Base-by-base conservation (phyloP, 2,329 filamentous ascomycete genomes). In the Clonostachys sp. region DNA sequence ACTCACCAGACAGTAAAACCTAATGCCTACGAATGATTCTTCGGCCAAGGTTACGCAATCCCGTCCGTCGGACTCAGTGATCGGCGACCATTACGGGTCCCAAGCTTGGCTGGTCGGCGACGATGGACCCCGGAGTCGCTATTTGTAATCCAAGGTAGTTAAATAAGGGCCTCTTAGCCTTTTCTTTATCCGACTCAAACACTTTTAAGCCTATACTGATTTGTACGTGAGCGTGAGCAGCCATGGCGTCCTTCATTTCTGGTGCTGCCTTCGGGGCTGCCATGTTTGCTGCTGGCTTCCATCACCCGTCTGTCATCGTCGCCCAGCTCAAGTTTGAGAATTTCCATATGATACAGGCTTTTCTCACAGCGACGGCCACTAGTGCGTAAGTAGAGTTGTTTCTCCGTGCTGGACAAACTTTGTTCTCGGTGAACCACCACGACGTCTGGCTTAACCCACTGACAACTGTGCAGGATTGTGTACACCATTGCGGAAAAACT, bases 341-440 rank as follows among this genome's bases (percentile, higher is more conserved):
- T 57, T 86, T 78, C 63, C 81, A 83, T 59, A 87, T 87, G 83
- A 59, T 84, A 33, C 76, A 85, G 61, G 73, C 74, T 10, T 87
- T 87, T 55, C 63, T 87, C 5, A 73, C 78, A 2, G 84, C 83
- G 5, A 80, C 80, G 10, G 82, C 78, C 24, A 74, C 71, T 54
- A 85, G 80, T 64, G 76, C 78, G 79, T 84, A 71, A 61, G 80
- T 67, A 33, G 16, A 30, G 20, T 30, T 14, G 3, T 30, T 12
- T 5, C 34, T 6, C 17, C 9, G 5, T 34, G 14, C 5, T 16
- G 12, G 10, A 10, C n/a, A 6, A 17, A 18, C 18, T 33, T 41
- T 38, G 3, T 30, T 4, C 9, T 3, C 8, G 24, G 24, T 30
- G 9, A 30, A 30, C 24, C 8, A 10, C 24, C 8, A 1, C 24